These are phyloP conservation scores for Fusarium oxysporum DNA, from an alignment of 2,329 filamentous ascomycete genomes.

Conservation along the genomic window DNA sequence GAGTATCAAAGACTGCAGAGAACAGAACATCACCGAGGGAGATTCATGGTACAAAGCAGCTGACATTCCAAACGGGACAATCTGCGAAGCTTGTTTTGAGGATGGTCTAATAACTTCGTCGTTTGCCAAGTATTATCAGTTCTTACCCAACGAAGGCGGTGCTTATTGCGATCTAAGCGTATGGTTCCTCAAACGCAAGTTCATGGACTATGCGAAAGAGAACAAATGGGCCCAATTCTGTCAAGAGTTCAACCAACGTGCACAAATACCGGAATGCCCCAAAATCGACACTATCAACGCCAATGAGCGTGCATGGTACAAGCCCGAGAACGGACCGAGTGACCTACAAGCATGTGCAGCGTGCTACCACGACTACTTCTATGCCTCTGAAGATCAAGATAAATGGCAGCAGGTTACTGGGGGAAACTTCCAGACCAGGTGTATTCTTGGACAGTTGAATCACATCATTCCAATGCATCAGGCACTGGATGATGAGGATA, in stretches of 20 bases:
- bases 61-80: conserved; percentile 46
- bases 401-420: conserved; percentile 38
- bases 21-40: conserved; percentile 20
- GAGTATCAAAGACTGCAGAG: conserved; percentile 30
- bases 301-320: conserved; percentile 50
- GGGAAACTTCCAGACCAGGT: conserved; percentile 40
- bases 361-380: conserved; percentile 54
- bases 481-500: conserved; percentile 47
- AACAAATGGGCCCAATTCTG: conserved; percentile 51
- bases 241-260: conserved; percentile 44
- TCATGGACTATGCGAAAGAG: conserved; percentile 39
- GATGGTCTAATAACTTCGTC: conserved; percentile 48
- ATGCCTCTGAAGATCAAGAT: conserved; percentile 46
- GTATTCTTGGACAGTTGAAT: conserved; percentile 48
- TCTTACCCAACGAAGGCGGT: not conserved
- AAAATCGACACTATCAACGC: conserved; percentile 30
- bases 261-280: conserved; percentile 47
- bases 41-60: conserved; percentile 51
- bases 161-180: conserved; percentile 50
- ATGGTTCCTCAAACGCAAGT: conserved; percentile 48
- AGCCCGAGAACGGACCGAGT: conserved; percentile 38
- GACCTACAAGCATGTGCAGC: conserved; percentile 50
- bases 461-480: conserved; percentile 47
- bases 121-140: conserved; percentile 48
- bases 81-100: conserved; percentile 56